These are phyloP conservation scores for Withania somnifera DNA, from an alignment of 305 asterid species.

Conservation along the genomic window DNA sequence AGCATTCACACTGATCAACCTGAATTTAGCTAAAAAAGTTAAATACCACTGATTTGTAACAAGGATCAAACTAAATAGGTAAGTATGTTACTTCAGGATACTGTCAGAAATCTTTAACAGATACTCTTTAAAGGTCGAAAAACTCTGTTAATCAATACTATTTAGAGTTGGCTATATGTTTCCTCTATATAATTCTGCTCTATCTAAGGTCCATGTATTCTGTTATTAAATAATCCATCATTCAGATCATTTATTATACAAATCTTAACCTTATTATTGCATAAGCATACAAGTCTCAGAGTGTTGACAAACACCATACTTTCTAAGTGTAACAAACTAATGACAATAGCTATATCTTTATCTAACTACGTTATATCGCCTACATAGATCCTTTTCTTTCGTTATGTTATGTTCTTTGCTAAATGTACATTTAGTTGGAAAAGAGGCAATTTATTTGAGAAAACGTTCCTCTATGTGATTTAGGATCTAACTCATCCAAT, in stretches of 20 bases:
- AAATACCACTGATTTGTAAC: background rate
- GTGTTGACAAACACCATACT: background rate
- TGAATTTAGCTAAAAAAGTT: background rate
- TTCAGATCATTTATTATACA: background rate
- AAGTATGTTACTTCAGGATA: too few species aligned
- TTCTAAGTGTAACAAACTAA: background rate
- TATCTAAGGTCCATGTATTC: background rate
- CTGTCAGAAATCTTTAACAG: too few species aligned
- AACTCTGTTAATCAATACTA: background rate
- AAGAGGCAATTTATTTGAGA: background rate
- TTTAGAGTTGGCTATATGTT: background rate
- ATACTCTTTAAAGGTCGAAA: background rate
- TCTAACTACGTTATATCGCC: background rate
- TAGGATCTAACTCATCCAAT: background rate
- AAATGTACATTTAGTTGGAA: background rate
- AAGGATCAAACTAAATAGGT: too few species aligned
- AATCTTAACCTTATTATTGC: background rate
- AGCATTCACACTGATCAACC: background rate
- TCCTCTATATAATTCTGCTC: background rate
- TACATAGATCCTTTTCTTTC: background rate
- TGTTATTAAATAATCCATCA: background rate
- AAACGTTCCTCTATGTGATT: background rate
- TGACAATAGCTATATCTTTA: background rate
- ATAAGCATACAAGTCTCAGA: background rate
- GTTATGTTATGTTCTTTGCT: background rate